phyloP scores from a whole-genome alignment of 495 filamentous ascomycete genomes.

The Talaromyces thailandensis region DNA sequence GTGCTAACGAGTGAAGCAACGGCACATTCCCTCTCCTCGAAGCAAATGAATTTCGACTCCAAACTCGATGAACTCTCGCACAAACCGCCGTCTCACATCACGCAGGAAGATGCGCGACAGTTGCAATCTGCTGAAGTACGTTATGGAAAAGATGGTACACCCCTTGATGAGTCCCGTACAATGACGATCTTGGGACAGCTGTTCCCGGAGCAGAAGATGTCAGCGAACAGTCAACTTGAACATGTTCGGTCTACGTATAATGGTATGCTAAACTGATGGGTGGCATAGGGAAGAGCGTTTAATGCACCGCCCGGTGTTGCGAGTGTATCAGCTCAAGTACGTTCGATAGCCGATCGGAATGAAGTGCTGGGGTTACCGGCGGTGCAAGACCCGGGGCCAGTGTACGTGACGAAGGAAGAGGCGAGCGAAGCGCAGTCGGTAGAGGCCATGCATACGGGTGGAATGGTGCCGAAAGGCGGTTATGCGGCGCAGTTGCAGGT shows the following conservation, averaged over 20 bases:
- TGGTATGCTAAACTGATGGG: not conserved
- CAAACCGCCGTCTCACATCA: slow-evolving; percentile 25
- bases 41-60: slow-evolving; percentile 29
- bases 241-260: not conserved
- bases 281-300: slow-evolving; percentile 24
- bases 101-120: slow-evolving; percentile 22
- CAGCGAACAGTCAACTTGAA: not conserved
- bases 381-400: slow-evolving; percentile 13
- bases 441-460: slow-evolving; percentile 23
- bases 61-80: slow-evolving; percentile 23
- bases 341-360: slow-evolving; percentile 28
- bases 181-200: not conserved
- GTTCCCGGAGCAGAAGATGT: not conserved
- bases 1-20: slow-evolving; percentile 14
- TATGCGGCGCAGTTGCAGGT: slow-evolving; percentile 27
- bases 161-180: not conserved
- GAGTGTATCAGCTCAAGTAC: slow-evolving; percentile 23
- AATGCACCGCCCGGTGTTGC: slow-evolving; percentile 21
- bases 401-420: slow-evolving; percentile 27
- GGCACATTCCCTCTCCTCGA: slow-evolving; percentile 26
- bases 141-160: not conserved
- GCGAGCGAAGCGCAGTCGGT: slow-evolving; percentile 24
- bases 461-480: slow-evolving; percentile 18
- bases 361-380: slow-evolving; percentile 19
- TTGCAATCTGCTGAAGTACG: slow-evolving; percentile 24